Conservation (phyloP, 73 alveolate species). For the Effrenium voratum region DNA sequence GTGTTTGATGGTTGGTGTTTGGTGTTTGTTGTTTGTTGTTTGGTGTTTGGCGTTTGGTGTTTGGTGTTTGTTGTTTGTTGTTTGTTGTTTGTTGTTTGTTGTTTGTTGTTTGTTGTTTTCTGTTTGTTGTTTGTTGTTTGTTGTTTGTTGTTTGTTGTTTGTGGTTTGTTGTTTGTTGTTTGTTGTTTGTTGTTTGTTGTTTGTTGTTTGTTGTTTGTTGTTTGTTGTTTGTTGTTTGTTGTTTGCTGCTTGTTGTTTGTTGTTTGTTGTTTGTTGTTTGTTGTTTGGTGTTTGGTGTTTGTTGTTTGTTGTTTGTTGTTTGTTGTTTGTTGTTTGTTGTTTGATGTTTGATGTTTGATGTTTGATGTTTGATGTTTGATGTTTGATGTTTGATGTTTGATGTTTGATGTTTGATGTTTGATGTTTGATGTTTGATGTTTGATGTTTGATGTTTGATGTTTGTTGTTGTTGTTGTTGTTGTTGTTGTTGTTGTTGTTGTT, state of each 20-base stretch:
- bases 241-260: neutral
- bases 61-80: neutral
- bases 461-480: too few relatives aligned
- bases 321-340: neutral
- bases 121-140: neutral
- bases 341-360: neutral
- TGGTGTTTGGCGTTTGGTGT: neutral
- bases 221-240: neutral
- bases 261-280: neutral
- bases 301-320: neutral
- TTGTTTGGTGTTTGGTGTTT: neutral
- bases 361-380: too few relatives aligned
- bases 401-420: neutral
- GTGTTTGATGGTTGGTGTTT: neutral
- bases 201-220: neutral
- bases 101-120: too few relatives aligned
- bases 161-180: neutral
- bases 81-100: neutral
- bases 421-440: neutral
- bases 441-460: neutral
- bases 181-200: neutral
- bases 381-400: neutral
- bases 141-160: neutral
- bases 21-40: neutral
- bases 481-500: neutral